Base-by-base conservation (phyloP, 441 rosid species). In the Arabidopsis hybrid region DNA sequence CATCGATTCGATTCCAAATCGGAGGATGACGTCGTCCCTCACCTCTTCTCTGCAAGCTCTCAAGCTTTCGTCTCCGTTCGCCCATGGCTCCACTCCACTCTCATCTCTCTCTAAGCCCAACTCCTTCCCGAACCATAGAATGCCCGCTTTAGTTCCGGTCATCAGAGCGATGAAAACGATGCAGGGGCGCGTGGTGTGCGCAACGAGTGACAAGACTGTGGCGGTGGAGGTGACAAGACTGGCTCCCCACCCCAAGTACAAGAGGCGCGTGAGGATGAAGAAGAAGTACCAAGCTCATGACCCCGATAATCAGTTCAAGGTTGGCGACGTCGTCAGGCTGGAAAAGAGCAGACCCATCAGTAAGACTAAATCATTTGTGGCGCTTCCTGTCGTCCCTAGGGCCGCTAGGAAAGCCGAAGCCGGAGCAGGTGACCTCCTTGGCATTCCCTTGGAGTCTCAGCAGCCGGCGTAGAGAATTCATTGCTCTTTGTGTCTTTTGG, bases 201-300 rank as follows among this genome's bases (percentile, higher is more conserved):
- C 95, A 60, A 82, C 93, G 35, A 89, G 51, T 79, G 91, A 93
- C 83, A 93, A 91, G 86, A 91, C 97, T 0, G 95, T 93, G 46
- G 73, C 92, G 0, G 98, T 93, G 43, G 97, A 89, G 76, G 98
- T 93, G 40, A 78, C 80, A 58, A 82, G 97, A 26, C 69, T 91
- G 18, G 93, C 88, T 52, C 91, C 89, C 0, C 90, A 91, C 57
- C 98, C 97, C 0, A 93, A 91, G 85, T 93, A 93, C 88, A 87
- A 85, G 83, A 88, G 95, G 47, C 85, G 94, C 59, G 85, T 93
- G 5, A 82, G 93, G 80, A 91, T 67, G 88, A 93, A 91, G 98
- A 91, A 88, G 88, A 91, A 87, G 91, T 88, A 69, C 87, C 97
- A 89, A 63, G 98, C 89, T 56, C 98, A 93, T 80, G 97, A 93